These are phyloP conservation scores for Sphaerostilbella broomeana DNA, from an alignment of 2,329 filamentous ascomycete genomes.

Conservation along the genomic window DNA sequence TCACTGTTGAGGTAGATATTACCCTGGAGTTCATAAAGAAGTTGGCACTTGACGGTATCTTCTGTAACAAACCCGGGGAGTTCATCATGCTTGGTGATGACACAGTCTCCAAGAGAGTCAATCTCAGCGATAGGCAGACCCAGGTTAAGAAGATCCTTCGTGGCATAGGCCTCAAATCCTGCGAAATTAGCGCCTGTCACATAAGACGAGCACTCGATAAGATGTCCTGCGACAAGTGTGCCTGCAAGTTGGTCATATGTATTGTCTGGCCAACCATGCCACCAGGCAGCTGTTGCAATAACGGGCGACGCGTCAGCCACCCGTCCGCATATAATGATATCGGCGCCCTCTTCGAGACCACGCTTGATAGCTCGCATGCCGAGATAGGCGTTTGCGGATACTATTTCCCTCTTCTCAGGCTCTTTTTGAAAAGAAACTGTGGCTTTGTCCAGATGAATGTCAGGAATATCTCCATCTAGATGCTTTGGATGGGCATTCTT, in stretches of 20 bases:
- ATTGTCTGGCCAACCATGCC: conserved; percentile 44
- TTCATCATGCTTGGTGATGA: conserved; percentile 30
- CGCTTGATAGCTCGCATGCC: conserved; percentile 42
- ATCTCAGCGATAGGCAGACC: conserved; percentile 35
- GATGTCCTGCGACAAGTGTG: conserved; percentile 43
- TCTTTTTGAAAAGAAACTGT: conserved; percentile 16
- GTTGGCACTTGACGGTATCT: conserved; percentile 31
- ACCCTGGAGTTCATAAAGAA: conserved; percentile 41
- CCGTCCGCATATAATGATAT: conserved; percentile 44
- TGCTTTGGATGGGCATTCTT: conserved; percentile 16
- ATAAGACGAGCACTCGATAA: conserved; percentile 50
- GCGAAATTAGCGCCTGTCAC: conserved; percentile 50
- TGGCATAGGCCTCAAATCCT: conserved; percentile 33
- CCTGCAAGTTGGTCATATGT: conserved; percentile 45
- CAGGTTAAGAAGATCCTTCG: conserved; percentile 25
- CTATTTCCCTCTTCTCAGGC: no score
- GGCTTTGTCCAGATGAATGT: conserved; percentile 16
- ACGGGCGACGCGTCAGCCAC: conserved; percentile 45
- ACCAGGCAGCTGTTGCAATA: conserved; percentile 50
- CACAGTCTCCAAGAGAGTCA: conserved; percentile 23
- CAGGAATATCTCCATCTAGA: conserved; percentile 16
- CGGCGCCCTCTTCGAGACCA: conserved; percentile 36
- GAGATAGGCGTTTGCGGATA: conserved; percentile 38
- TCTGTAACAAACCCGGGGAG: conserved; percentile 32
- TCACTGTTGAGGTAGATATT: conserved; percentile 39